Percentiles rank a stretch among this genome's conserved stretches.
phyloP scores from a whole-genome alignment of 2,329 filamentous ascomycete genomes.

The Neopestalotiopsis clavispora region DNA sequence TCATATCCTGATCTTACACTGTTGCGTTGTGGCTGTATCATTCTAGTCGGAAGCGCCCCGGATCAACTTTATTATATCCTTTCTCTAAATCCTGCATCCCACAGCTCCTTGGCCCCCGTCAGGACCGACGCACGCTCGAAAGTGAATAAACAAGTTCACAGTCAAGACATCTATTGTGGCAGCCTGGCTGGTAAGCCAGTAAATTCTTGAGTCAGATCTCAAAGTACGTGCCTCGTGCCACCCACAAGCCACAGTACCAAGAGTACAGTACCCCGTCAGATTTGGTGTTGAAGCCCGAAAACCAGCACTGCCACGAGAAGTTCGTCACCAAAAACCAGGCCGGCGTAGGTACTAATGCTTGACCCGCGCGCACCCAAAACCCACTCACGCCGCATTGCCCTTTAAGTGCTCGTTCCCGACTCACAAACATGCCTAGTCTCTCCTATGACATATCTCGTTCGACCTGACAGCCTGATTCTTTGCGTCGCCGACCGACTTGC shows the following conservation, averaged over 20 bases:
- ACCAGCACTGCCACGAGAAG: slow-evolving; percentile 15
- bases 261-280: not conserved
- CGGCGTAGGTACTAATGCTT: slow-evolving; percentile 13
- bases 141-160: not conserved
- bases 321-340: slow-evolving; percentile 10
- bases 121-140: not conserved
- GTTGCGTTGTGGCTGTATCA: not conserved
- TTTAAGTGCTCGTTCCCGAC: not conserved
- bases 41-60: not conserved
- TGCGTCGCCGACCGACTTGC: not conserved
- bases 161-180: not conserved
- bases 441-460: slow-evolving; percentile 4
- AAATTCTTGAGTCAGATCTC: not conserved
- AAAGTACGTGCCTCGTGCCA: not conserved
- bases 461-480: slow-evolving; percentile 2
- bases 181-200: slow-evolving; percentile 2
- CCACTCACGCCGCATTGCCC: not conserved
- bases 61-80: too few species aligned
- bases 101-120: not conserved
- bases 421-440: slow-evolving; percentile 1
- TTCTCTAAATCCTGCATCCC: not conserved
- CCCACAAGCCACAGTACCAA: slow-evolving; percentile 3
- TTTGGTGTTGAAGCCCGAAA: slow-evolving; percentile 5
- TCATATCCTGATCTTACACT: not conserved
- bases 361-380: slow-evolving; percentile 9